A percentile compares a stretch with the other conserved stretches of the same genome.
Conservation (phyloP, 1,284 basidiomycete species). For the Moniliophthora roreri region DNA sequence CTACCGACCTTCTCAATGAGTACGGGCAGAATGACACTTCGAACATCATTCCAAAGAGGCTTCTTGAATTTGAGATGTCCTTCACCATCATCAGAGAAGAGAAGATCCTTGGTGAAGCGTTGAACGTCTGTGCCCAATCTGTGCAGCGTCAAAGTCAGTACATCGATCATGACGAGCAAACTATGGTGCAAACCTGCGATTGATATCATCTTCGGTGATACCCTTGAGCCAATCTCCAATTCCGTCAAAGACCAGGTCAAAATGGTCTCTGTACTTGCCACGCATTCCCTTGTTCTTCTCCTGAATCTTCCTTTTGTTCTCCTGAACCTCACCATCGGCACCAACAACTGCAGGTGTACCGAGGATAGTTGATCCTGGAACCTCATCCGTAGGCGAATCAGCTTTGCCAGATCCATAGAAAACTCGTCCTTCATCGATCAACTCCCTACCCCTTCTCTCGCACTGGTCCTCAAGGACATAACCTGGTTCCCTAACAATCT, state of each 20-base stretch:
- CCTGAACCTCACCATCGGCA: not conserved
- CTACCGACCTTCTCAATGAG: conserved; percentile 68
- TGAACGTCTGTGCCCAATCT: conserved; percentile 13
- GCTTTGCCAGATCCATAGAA: conserved; percentile 54
- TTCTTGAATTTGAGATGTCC: conserved; percentile 91
- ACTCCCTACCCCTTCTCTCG: conserved; percentile 56
- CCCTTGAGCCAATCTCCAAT: conserved; percentile 78
- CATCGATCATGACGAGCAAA: not conserved
- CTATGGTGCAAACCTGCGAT: conserved; percentile 44
- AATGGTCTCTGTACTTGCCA: conserved; percentile 84
- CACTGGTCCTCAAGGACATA: conserved; percentile 85
- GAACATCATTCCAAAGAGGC: conserved; percentile 84
- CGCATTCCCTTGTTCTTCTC: not conserved
- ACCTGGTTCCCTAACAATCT: conserved; percentile 54
- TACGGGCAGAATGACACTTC: conserved; percentile 79
- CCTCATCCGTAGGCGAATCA: not conserved
- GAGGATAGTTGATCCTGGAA: not conserved
- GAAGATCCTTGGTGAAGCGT: conserved; percentile 77
- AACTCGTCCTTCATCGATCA: conserved; percentile 68
- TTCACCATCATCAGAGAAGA: conserved; percentile 77
- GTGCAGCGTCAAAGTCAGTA: not conserved
- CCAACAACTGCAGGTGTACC: not conserved
- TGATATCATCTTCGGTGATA: conserved; percentile 84
- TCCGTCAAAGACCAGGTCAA: conserved; percentile 77
- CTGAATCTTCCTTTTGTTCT: not conserved